A percentile compares a stretch with the other conserved stretches of the same genome.
These are phyloP conservation scores for Haberlea rhodopensis DNA, from an alignment of 257 asterid species.

Conservation along the genomic window DNA sequence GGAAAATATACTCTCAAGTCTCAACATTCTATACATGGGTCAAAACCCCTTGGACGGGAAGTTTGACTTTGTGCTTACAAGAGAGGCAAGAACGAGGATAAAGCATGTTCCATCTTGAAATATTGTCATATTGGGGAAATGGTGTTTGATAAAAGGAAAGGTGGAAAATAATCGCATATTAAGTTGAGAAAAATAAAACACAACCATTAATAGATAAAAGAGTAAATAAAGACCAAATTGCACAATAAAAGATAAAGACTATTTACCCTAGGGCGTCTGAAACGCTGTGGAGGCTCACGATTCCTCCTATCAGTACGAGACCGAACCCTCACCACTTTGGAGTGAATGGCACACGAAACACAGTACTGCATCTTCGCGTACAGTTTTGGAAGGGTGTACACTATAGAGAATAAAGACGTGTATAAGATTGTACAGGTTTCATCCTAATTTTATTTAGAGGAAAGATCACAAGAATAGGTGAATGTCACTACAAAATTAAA, in stretches of 20 bases:
- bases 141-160: not conserved
- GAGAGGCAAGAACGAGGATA: not conserved
- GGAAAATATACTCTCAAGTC: not conserved
- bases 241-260: not conserved
- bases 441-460: not conserved
- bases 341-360: constrained; percentile 82
- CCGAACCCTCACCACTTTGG: constrained; percentile 93
- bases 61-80: not conserved
- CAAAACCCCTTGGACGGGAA: not conserved
- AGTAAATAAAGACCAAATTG: not conserved
- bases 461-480: not conserved
- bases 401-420: constrained; percentile 18
- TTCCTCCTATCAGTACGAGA: constrained; percentile 73
- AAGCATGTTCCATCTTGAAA: too few species aligned
- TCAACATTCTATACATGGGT: not conserved
- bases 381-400: constrained; percentile 67
- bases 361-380: constrained; percentile 88
- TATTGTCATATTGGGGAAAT: not conserved
- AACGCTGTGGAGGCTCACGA: constrained; percentile 93
- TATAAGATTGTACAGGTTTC: not conserved
- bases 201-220: too few species aligned
- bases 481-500: not conserved
- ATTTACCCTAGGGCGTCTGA: constrained; percentile 92
- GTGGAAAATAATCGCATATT: not conserved
- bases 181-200: not conserved